Conservation (phyloP, 305 asterid species). For the Rubia peregrina region DNA sequence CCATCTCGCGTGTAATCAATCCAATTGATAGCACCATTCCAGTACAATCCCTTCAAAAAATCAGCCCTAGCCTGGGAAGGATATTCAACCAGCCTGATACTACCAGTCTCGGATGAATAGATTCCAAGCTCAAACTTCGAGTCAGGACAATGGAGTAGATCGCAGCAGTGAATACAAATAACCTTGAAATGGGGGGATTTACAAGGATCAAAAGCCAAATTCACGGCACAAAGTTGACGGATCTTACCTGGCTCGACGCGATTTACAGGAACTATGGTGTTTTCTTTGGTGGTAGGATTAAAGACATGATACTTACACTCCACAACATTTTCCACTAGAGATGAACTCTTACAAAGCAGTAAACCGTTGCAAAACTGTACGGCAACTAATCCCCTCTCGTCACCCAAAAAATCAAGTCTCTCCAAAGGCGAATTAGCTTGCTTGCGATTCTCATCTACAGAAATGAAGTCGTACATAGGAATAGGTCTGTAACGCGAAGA, state of each 20-base stretch:
- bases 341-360: not conserved
- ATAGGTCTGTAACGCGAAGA: not conserved
- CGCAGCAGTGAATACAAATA: too few species aligned
- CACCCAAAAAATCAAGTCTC: not conserved
- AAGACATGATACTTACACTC: not conserved
- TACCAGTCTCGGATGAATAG: too few species aligned
- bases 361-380: not conserved
- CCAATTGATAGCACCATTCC: not conserved
- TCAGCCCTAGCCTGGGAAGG: too few species aligned
- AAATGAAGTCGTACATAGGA: not conserved
- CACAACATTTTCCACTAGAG: not conserved
- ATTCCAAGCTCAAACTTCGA: too few species aligned
- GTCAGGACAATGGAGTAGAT: too few species aligned
- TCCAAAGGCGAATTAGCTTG: not conserved
- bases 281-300: not conserved
- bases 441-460: not conserved
- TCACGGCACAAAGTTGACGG: too few species aligned
- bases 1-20: not conserved
- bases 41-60: not conserved
- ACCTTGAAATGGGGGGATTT: too few species aligned
- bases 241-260: not conserved
- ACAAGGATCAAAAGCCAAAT: too few species aligned
- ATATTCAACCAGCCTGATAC: too few species aligned
- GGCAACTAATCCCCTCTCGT: not conserved
- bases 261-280: not conserved